Evolutionary conservation across 306 rosid species (phyloP), one percentile per base, ranked within the genome.

Genomic region (Quercus ilex): DNA sequence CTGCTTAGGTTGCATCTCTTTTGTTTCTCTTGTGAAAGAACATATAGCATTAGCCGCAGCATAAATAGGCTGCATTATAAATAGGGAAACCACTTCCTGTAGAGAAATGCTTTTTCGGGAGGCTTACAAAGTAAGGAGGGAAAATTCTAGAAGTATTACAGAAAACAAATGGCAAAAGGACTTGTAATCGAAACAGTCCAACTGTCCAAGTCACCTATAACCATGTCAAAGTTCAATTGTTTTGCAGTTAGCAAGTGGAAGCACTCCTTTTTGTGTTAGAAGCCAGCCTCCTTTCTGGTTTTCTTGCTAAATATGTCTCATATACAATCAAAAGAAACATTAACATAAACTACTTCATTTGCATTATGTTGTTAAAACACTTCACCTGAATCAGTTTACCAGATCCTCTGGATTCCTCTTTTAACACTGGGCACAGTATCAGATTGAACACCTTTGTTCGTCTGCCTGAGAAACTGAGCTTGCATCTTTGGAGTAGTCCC

Each of bases 341-440:
- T 33, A 33, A 5, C 41, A 35, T 35, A 5, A 35, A 35, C 41
- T 43, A 56, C 35, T 55, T 38, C 20, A 73, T 4, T 60, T 72
- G 19, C 25, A 43, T 26, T 28, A 60, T 35, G 41, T 60, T 25
- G 80, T 55, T 35, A 64, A 82, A 77, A n/a, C 41, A 77, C 74
- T 18, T 81, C 80, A 94, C 98, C 94, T 94, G 97, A 81, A 86
- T 81, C 83, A 94, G 89, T 80, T 92, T 92, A 43, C 81, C 87
- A 38, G 91, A 94, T 81, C 97, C 97, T 84, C 78, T 85, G 74
- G 85, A 84, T 86, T 91, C 93, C 73, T 78, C 89, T 31, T 80
- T 78, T 81, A 55, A 79, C 83, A 70, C 83, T 79, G 69, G 83
- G 85, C 51, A 55, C 77, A 77, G 2, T 6, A 35, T 35, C 82